Evolutionary conservation across 768 basidiomycete species (phyloP).

Genomic region (Coprinopsis cinerea): DNA sequence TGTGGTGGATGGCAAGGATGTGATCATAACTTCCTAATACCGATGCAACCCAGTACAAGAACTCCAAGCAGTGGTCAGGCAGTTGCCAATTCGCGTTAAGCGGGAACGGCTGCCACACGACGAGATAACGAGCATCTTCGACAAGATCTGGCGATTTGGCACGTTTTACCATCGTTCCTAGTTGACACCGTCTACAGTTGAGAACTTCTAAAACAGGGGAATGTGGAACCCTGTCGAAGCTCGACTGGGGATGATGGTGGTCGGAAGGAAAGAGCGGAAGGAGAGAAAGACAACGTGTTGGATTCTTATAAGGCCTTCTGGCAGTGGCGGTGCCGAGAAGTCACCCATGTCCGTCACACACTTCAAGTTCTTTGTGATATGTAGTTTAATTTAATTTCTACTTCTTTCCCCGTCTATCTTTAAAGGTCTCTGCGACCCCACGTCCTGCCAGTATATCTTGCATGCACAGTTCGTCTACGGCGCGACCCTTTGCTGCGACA

Average conservation of each 20-base stretch:
- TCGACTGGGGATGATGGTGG: neutral
- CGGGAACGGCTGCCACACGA: constrained; percentile 45
- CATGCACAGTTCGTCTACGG: constrained; percentile 68
- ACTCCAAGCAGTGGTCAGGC: constrained; percentile 30
- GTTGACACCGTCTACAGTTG: neutral
- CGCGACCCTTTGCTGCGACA: constrained; percentile 50
- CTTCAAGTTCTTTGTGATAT: neutral
- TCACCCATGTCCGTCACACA: too few relatives aligned
- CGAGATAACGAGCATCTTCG: constrained; percentile 43
- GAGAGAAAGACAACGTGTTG: neutral
- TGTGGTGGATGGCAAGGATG: constrained; percentile 40
- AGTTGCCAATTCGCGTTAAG: constrained; percentile 42
- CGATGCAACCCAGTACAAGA: constrained; percentile 44
- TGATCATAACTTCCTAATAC: constrained; percentile 29
- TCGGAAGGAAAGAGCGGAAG: neutral
- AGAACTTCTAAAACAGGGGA: neutral
- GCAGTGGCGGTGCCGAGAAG: neutral
- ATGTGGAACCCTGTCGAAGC: too few relatives aligned
- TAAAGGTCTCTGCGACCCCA: constrained; percentile 75
- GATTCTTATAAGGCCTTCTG: neutral
- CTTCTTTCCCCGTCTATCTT: constrained; percentile 44
- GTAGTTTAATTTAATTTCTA: neutral
- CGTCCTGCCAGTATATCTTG: constrained; percentile 70
- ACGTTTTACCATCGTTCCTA: constrained; percentile 28
- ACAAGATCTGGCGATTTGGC: constrained; percentile 32